Conservation (phyloP, 2,329 filamentous ascomycete species). For the Harringtonia aguacate region DNA sequence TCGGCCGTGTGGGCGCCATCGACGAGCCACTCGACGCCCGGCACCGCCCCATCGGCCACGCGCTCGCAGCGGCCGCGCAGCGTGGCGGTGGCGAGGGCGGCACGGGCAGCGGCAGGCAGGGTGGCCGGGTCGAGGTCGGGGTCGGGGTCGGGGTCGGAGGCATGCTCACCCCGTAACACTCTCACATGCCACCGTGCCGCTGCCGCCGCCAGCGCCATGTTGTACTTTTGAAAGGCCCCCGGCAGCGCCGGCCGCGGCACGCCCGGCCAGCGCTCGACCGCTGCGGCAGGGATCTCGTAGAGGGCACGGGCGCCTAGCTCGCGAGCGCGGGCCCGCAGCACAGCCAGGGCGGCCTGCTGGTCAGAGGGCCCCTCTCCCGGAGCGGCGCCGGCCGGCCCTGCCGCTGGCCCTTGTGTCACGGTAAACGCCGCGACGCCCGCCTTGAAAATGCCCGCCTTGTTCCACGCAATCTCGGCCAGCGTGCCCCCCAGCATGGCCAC, state of each 20-base stretch:
- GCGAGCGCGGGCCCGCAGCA: conserved; percentile 44
- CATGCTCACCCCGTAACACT: conserved; percentile 2
- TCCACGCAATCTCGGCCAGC: conserved; percentile 59
- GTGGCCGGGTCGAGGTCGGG: conserved; percentile 40
- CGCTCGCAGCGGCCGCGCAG: conserved; percentile 72
- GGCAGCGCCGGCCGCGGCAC: conserved; percentile 31
- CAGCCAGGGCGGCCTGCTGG: conserved; percentile 28
- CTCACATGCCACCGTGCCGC: conserved; percentile 16
- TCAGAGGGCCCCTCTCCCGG: too few relatives aligned
- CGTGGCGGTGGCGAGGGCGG: conserved; percentile 63
- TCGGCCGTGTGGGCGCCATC: conserved; percentile 92
- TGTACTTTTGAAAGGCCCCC: conserved; percentile 44
- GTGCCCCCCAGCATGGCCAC: conserved; percentile 51
- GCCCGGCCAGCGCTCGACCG: conserved; percentile 33
- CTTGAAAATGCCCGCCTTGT: conserved; percentile 65
- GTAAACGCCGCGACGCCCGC: conserved; percentile 45
- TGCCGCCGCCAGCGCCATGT: conserved; percentile 33
- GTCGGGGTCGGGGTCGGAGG: conserved; percentile 12
- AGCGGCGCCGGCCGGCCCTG: too few relatives aligned
- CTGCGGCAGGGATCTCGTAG: conserved; percentile 33
- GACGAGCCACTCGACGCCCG: conserved; percentile 55
- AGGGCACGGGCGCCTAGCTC: conserved; percentile 38
- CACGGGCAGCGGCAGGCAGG: conserved; percentile 18
- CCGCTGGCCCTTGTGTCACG: conserved; percentile 24
- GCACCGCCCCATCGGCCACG: conserved; percentile 43